phyloP scores from a whole-genome alignment of 306 rosid species.

The Quercus cerris region DNA sequence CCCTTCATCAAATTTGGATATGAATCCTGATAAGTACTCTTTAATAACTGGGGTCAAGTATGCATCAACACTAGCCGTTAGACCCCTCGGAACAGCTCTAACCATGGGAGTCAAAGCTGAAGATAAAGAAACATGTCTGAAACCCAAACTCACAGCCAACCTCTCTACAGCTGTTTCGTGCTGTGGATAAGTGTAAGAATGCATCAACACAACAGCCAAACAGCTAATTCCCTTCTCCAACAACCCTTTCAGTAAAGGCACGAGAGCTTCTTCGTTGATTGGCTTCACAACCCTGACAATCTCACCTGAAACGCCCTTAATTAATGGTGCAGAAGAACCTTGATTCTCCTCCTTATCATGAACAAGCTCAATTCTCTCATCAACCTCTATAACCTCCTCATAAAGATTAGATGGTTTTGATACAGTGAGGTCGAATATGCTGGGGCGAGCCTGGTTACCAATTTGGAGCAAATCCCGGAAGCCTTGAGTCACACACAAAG shows the following conservation, averaged over 20 bases:
- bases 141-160: conserved; percentile 76
- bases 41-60: conserved; percentile 94
- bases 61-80: conserved; percentile 95
- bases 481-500: conserved; percentile 83
- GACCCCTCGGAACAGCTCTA: conserved; percentile 94
- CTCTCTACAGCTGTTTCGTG: conserved; percentile 66
- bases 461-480: conserved; percentile 84
- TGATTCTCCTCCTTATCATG: conserved; percentile 33
- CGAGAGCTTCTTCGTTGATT: conserved; percentile 55
- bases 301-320: conserved; percentile 88
- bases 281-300: conserved; percentile 72
- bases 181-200: conserved; percentile 78
- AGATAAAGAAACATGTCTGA: conserved; percentile 84
- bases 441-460: conserved; percentile 97
- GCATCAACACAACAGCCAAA: conserved; percentile 91
- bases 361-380: conserved; percentile 76
- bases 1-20: conserved; percentile 81
- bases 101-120: conserved; percentile 96
- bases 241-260: conserved; percentile 49
- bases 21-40: conserved; percentile 87
- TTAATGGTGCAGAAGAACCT: conserved; percentile 28
- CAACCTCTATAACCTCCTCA: conserved; percentile 84
- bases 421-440: conserved; percentile 81
- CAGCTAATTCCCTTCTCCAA: conserved; percentile 71
- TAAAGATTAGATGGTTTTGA: conserved; percentile 81